Base-by-base conservation (phyloP, 495 filamentous ascomycete genomes). In the Extremus antarcticus region DNA sequence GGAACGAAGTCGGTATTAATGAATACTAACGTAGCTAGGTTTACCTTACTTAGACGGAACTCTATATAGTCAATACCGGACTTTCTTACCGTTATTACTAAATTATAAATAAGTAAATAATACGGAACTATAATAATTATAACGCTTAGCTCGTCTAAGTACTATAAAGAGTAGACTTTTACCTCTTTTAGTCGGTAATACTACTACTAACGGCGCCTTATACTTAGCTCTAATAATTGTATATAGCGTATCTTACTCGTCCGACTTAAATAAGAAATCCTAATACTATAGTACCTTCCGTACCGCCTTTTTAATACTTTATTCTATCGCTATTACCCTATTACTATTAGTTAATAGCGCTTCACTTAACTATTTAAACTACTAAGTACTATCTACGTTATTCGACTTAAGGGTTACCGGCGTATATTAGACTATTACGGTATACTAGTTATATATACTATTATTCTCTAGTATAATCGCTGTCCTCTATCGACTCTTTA, bases 121-220 rank as follows among this genome's bases (percentile, higher is more conserved):
- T 23, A 46, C 51, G 51, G 51, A 15, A 46, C 51, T 11, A 54
- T 9, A 20, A 54, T 19, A 16, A 54, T 46, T 9, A 39, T 54
- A 4, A 54, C 40, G 3, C 51, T 39, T 3, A 39, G 38, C 3
- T 46, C 51, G 21, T 43, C 38, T 15, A 54, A 23, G n/a, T 19
- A 54, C 38, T 39, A 25, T 54, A 39, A 54, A 54, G 7, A 54
- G 51, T 17, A 54, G 32, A 32, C 51, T 54, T 9, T 45, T 54
- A 8, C 51, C 51, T 22, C 38, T 39, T 15, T 39, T 39, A 8
- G 51, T 54, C 51, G 51, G 51, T n/a, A 54, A 23, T 15, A 54
- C 40, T 15, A 54, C 51, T 7, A 54, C 40, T 11, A 54, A 25
- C 50, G 35, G 47, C 3, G 20, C 24, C 8, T 49, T 7, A 4